A percentile compares a stretch with the other conserved stretches of the same genome.
phyloP scores from a whole-genome alignment of 495 filamentous ascomycete genomes.

The Aspergillus nidulans region DNA sequence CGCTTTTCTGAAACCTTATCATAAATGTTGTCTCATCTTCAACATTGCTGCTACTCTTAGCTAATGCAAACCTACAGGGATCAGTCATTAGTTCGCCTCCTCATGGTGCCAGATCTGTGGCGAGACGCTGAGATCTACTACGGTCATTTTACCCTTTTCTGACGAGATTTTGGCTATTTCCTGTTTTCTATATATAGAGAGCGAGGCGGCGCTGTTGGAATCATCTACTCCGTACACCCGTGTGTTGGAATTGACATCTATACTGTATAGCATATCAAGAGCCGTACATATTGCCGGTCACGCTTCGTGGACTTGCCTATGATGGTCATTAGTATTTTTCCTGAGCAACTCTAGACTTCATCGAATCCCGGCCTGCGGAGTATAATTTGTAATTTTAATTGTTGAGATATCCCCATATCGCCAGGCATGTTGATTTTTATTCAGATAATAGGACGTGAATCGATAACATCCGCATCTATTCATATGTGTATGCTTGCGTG shows the following conservation, averaged over 20 bases:
- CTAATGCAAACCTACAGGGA: background rate
- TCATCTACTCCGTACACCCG: background rate
- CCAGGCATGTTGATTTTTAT: too few relatives aligned
- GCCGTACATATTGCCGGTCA: background rate
- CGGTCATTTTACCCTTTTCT: background rate
- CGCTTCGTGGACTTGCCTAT: background rate
- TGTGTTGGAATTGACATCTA: background rate
- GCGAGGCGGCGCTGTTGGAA: background rate
- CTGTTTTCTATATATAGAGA: background rate
- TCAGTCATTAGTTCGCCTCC: background rate
- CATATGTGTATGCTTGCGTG: too few relatives aligned
- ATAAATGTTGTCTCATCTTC: background rate
- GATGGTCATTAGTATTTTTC: too few relatives aligned
- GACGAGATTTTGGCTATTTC: background rate
- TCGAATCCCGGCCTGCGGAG: too few relatives aligned
- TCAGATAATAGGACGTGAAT: too few relatives aligned
- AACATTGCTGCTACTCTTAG: background rate
- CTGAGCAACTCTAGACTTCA: too few relatives aligned
- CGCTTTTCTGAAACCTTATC: background rate
- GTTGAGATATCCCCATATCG: too few relatives aligned
- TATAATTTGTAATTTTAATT: too few relatives aligned
- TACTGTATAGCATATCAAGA: background rate
- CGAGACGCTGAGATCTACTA: background rate
- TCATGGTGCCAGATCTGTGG: background rate
- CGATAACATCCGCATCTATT: too few relatives aligned